phyloP scores from a whole-genome alignment of 2,329 filamentous ascomycete species.

The Sporothrix inflata region DNA sequence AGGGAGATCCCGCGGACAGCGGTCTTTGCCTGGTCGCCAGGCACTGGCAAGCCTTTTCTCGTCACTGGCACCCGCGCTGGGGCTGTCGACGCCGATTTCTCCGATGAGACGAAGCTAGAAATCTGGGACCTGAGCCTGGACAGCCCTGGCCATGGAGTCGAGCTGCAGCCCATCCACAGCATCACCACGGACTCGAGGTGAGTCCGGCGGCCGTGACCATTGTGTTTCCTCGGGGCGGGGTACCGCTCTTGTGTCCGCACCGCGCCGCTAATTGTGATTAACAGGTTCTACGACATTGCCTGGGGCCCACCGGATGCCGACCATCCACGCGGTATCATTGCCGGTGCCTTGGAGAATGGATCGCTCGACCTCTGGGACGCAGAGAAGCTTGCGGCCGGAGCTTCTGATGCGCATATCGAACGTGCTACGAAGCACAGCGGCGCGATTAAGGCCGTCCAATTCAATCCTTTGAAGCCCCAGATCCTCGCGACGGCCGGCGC shows the following conservation, averaged over 20 bases:
- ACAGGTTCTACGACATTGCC: slow-evolving; percentile 93
- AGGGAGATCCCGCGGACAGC: slow-evolving; percentile 96
- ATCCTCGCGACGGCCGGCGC: slow-evolving; percentile 89
- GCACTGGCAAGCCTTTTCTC: slow-evolving; percentile 75
- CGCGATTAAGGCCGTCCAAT: slow-evolving; percentile 91
- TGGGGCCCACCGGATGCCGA: slow-evolving; percentile 85
- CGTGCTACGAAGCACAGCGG: slow-evolving; percentile 88
- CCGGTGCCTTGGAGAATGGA: slow-evolving; percentile 92
- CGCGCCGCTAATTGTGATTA: slow-evolving; percentile 28
- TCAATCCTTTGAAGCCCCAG: slow-evolving; percentile 90
- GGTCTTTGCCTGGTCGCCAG: slow-evolving; percentile 95
- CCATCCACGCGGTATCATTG: slow-evolving; percentile 84
- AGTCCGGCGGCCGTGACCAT: neutral
- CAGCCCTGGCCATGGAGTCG: slow-evolving; percentile 71
- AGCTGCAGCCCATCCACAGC: slow-evolving; percentile 83
- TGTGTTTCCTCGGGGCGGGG: neutral
- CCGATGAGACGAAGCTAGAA: slow-evolving; percentile 93
- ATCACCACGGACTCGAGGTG: slow-evolving; percentile 89
- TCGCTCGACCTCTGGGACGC: slow-evolving; percentile 94
- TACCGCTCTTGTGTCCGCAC: slow-evolving; percentile 33
- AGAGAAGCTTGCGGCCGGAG: slow-evolving; percentile 62
- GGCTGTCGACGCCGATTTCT: slow-evolving; percentile 96
- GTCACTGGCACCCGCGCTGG: slow-evolving; percentile 94
- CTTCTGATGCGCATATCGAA: slow-evolving; percentile 76
- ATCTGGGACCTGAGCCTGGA: slow-evolving; percentile 92